Evolutionary conservation across 306 rosid genomes (phyloP).

Genomic region (Cicer pinnatifidum): DNA sequence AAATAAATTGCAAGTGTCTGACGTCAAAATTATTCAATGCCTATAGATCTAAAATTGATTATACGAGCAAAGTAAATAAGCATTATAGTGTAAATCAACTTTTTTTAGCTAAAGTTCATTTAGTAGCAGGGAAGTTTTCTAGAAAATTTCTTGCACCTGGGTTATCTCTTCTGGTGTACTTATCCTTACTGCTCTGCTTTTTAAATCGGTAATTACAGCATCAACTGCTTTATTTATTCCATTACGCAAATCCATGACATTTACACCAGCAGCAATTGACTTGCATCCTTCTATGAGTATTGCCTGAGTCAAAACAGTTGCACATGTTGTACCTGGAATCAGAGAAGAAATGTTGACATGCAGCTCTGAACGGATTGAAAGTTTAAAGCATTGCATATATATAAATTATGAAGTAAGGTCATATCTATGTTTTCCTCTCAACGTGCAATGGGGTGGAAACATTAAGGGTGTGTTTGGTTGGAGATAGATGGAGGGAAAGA

Average conservation of each 20-base stretch:
- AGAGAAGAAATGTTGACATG: slow-evolving; percentile 39
- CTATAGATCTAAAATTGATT: slow-evolving; percentile 31
- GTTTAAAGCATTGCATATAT: not conserved
- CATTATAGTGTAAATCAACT: not conserved
- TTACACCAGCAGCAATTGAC: slow-evolving; percentile 90
- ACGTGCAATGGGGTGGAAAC: slow-evolving; percentile 17
- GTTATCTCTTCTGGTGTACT: slow-evolving; percentile 91
- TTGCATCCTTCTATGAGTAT: slow-evolving; percentile 91
- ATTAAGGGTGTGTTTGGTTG: too few species aligned
- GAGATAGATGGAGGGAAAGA: too few species aligned
- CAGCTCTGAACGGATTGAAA: slow-evolving; percentile 12
- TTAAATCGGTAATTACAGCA: slow-evolving; percentile 80
- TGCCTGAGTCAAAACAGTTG: slow-evolving; percentile 91
- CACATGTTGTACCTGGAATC: slow-evolving; percentile 92
- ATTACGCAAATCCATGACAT: slow-evolving; percentile 85
- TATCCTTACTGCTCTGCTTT: slow-evolving; percentile 81
- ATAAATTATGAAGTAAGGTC: not conserved
- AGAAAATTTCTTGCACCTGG: slow-evolving; percentile 66
- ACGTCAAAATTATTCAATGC: slow-evolving; percentile 13
- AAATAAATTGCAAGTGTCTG: slow-evolving; percentile 9
- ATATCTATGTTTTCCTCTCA: slow-evolving; percentile 13
- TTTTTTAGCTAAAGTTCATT: slow-evolving; percentile 37
- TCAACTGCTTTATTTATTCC: slow-evolving; percentile 91
- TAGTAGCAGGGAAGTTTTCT: slow-evolving; percentile 33
- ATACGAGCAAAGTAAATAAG: slow-evolving; percentile 7